Evolutionary conservation across 805 yeast genomes (phyloP), one percentile per base, ranked within the genome.

Genomic region (Barnettozyma siamensis): DNA sequence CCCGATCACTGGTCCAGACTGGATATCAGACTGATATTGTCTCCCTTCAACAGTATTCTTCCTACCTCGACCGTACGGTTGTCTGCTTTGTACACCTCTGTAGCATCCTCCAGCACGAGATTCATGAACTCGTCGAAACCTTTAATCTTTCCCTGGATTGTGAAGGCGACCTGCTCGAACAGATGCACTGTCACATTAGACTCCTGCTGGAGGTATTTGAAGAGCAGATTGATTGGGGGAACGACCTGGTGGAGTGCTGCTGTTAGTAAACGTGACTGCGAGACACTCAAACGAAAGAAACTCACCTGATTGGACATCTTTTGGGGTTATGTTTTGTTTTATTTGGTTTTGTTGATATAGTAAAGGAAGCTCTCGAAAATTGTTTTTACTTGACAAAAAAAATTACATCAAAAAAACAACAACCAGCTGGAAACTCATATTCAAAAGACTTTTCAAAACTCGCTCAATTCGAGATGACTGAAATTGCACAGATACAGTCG

Each of bases 61-160:
- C 96, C 96, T 43, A 87, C 56, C n/a, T 65, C 63, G 21, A 76
- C 73, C 41, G 67, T 67, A 1, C 70, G 47, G 37, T 72, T 70
- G 1, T 78, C 78, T 30, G 72, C 73, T n/a, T 58, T 58, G 39
- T 72, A 67, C 6, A 91, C 68, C 53, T 94, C 96, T 11, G 60
- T 54, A 0, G 83, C 83, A 37, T 76, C 75, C 27, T 75, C 80
- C 18, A 80, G 63, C 4, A 79, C 83, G 15, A 80, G 65, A 58
- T 93, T 93, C 99, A 93, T 94, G 57, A 89, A 91, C 66, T 94
- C 99, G 62, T 93, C 99, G 63, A 94, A 91, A 1, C 99, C 99
- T 45, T 82, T 71, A 24, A 93, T 80, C 46, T 73, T 76, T 2
- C 99, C 99, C 51, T 83, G 85, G 24, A 91, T 75, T 49, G 94